Evolutionary conservation across 352 stramenopile genomes (phyloP).

Genomic region (Elongisporangium undulatum): DNA sequence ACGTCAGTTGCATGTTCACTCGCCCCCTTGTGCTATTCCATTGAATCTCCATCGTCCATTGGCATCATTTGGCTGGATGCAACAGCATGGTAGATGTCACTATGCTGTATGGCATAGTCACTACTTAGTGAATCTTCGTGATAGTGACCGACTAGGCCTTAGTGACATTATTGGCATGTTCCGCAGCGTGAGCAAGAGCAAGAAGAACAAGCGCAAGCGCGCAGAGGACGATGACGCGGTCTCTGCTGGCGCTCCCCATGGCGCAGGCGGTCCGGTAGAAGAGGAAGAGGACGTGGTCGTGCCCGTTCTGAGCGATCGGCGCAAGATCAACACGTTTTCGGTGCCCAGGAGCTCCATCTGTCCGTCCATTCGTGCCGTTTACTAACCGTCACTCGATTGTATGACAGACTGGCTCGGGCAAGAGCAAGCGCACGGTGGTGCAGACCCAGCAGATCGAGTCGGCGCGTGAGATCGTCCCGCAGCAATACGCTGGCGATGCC

Average conservation of each 20-base stretch:
- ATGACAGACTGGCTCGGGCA: constrained; percentile 39
- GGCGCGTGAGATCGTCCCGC: constrained; percentile 67
- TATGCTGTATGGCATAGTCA: not conserved
- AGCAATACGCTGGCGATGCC: constrained; percentile 75
- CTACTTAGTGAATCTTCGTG: not conserved
- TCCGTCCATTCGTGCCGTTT: not conserved
- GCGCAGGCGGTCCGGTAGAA: not conserved
- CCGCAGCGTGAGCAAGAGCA: constrained; percentile 28
- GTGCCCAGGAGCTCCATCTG: constrained; percentile 11
- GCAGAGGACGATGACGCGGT: constrained; percentile 25
- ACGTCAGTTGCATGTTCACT: constrained; percentile 4
- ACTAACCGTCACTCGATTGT: not conserved
- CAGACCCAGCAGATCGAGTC: constrained; percentile 58
- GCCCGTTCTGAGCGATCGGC: constrained; percentile 17
- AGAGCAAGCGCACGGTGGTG: constrained; percentile 60
- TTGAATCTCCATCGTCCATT: not conserved
- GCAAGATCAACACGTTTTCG: constrained; percentile 62
- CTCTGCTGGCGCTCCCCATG: not conserved
- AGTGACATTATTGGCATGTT: constrained; percentile 29
- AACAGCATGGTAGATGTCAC: not conserved
- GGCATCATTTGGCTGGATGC: not conserved
- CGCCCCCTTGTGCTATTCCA: no score
- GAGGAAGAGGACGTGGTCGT: constrained; percentile 21
- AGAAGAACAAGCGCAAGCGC: constrained; percentile 47
- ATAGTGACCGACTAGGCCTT: not conserved